Base-by-base conservation (phyloP, 2,329 filamentous ascomycete species). In the Cordyceps pruinosa region DNA sequence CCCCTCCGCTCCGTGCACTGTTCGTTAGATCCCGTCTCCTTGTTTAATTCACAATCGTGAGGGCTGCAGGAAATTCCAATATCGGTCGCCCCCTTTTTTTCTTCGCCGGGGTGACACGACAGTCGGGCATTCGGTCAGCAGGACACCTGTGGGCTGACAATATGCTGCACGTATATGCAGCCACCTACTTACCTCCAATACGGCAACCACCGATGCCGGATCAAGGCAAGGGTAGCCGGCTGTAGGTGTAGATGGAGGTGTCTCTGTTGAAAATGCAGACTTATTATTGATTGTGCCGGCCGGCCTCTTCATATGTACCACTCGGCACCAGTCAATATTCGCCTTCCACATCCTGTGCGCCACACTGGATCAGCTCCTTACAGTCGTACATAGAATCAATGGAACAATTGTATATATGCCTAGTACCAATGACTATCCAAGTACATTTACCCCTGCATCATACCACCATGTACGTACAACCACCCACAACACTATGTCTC, bases 401-500 rank as follows among this genome's bases (percentile, higher is more conserved):
- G 50, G 19, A 53, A 21, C 28, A 25, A 55, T 55, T 55, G 23
- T 55, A 30, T 46, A 47, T 39, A 39, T 55, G n/a, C 44, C 30
- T 23, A 46, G 41, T 47, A 54, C 42, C 52, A 9, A 53, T 2
- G 37, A 23, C 23, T 23, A 25, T 32, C 17, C 52, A 39, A 32
- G 52, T 37, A 47, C 32, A 9, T 15, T 47, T 30, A 15, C 30
- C 39, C 34, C 28, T 34, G 10, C 37, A 4, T 15, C 12, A 6
- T 30, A 6, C 39, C 41, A 9, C 30, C 51, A 39, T 55, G 52
- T 55, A 47, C 51, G 21, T 39, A 54, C 41, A 54, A 37, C 32
- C 50, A 28, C 52, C 13, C n/a, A n/a, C n/a, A n/a, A n/a, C n/a
- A 34, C 25, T 30, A 42, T 12, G 25, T 39, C 13, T 30, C n/a